Percentiles rank a stretch among this genome's conserved stretches.
These are phyloP conservation scores for Trichoderma sp. DNA, from an alignment of 2,329 filamentous ascomycete species.

Conservation along the genomic window DNA sequence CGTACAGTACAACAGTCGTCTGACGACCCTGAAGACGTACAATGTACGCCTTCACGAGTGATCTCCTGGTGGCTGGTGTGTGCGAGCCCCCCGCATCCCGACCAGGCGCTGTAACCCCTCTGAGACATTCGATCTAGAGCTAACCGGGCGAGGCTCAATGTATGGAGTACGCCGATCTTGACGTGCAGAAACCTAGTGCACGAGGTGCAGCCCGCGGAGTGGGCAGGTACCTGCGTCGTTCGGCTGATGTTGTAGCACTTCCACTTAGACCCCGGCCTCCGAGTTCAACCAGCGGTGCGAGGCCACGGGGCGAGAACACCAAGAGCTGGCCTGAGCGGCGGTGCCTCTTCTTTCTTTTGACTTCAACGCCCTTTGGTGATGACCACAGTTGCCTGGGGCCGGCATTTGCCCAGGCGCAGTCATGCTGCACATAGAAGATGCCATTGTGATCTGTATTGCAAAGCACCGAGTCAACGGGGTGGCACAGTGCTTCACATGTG, in stretches of 20 bases:
- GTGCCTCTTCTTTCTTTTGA: not conserved
- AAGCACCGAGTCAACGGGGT: not conserved
- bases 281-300: conserved; percentile 11
- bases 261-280: not conserved
- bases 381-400: not conserved
- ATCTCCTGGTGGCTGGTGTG: not conserved
- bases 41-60: not conserved
- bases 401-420: conserved; percentile 6
- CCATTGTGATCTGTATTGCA: not conserved
- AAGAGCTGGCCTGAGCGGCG: conserved; percentile 18
- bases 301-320: conserved; percentile 21
- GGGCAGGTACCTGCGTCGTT: conserved; percentile 19
- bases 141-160: conserved; percentile 13
- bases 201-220: conserved; percentile 3
- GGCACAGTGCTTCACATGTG: conserved; percentile 5
- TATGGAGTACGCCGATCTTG: conserved; percentile 23
- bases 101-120: not conserved
- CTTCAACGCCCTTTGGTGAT: not conserved
- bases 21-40: too few species aligned
- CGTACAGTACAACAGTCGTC: not conserved
- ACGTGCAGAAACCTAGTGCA: conserved; percentile 17
- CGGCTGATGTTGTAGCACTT: not conserved
- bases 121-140: conserved; percentile 11
- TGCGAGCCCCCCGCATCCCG: not conserved
- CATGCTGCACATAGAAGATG: not conserved